A percentile compares a stretch with the other conserved stretches of the same genome.
These are phyloP conservation scores for Blakeslea trispora DNA, from an alignment of 371 early-diverging fungal species.

Conservation along the genomic window DNA sequence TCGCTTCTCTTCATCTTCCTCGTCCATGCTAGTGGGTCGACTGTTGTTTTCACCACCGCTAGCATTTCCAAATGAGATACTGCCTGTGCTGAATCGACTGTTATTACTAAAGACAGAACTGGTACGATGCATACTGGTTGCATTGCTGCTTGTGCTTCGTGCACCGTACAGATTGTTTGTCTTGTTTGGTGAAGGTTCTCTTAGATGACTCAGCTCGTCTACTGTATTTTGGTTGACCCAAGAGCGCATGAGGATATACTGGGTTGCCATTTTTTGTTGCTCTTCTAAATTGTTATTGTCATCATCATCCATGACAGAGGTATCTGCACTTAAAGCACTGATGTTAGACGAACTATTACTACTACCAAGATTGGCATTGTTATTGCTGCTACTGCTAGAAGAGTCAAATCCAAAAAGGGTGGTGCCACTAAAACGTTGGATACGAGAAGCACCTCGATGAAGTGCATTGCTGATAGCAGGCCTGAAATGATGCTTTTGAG, in stretches of 20 bases:
- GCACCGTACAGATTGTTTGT: slow-evolving; percentile 52
- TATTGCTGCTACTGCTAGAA: slow-evolving; percentile 9
- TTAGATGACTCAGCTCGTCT: slow-evolving; percentile 69
- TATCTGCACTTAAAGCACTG: slow-evolving; percentile 6
- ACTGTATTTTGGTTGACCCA: slow-evolving; percentile 73
- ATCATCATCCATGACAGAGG: slow-evolving; percentile 28
- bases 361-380: neutral
- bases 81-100: slow-evolving; percentile 25
- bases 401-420: slow-evolving; percentile 41
- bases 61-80: slow-evolving; percentile 11
- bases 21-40: slow-evolving; percentile 52
- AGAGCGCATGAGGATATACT: slow-evolving; percentile 65
- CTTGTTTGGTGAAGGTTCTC: slow-evolving; percentile 59
- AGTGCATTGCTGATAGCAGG: slow-evolving; percentile 56
- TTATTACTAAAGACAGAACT: slow-evolving; percentile 35
- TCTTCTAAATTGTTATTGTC: slow-evolving; percentile 43
- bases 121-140: slow-evolving; percentile 27
- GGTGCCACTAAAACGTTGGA: slow-evolving; percentile 48
- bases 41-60: slow-evolving; percentile 38
- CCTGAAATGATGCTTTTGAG: slow-evolving; percentile 59
- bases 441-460: slow-evolving; percentile 53
- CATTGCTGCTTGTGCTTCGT: slow-evolving; percentile 46
- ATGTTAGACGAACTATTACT: slow-evolving; percentile 12
- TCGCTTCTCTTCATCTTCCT: slow-evolving; percentile 8
- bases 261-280: slow-evolving; percentile 60